Conservation (phyloP, 2,329 filamentous ascomycete genomes). For the Coleophoma crateriformis region DNA sequence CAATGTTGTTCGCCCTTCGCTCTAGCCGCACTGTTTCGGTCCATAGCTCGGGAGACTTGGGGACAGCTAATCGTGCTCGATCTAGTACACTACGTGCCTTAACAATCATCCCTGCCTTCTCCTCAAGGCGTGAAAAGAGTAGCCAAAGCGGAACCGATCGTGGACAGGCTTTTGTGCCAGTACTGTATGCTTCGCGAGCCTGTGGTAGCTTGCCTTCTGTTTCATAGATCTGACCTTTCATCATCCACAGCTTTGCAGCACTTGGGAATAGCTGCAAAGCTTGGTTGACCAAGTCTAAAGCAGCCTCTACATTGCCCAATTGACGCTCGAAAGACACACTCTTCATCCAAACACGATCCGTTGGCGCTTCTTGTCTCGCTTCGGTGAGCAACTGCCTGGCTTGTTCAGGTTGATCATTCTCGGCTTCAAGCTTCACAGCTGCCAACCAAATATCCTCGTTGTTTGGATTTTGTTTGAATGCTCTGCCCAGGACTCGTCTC, state of each 20-base stretch:
- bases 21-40: slow-evolving; percentile 92
- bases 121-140: slow-evolving; percentile 82
- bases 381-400: slow-evolving; percentile 76
- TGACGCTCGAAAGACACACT: slow-evolving; percentile 90
- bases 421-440: slow-evolving; percentile 92
- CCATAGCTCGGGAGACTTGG: slow-evolving; percentile 81
- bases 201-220: slow-evolving; percentile 71
- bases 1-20: slow-evolving; percentile 74
- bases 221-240: slow-evolving; percentile 98
- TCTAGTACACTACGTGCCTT: slow-evolving; percentile 94
- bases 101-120: slow-evolving; percentile 74
- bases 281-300: slow-evolving; percentile 81
- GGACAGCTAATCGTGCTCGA: slow-evolving; percentile 79
- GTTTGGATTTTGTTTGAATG: slow-evolving; percentile 91
- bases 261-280: slow-evolving; percentile 82
- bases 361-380: slow-evolving; percentile 83
- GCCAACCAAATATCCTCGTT: slow-evolving; percentile 98
- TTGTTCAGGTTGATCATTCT: slow-evolving; percentile 76
- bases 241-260: slow-evolving; percentile 91
- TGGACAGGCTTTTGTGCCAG: slow-evolving; percentile 82
- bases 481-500: slow-evolving; percentile 75
- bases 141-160: slow-evolving; percentile 86
- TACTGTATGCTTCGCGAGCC: slow-evolving; percentile 83
- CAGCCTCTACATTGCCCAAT: slow-evolving; percentile 70
- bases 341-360: slow-evolving; percentile 96